phyloP scores from a whole-genome alignment of 495 filamentous ascomycete species.

The Xylaria telfairii region DNA sequence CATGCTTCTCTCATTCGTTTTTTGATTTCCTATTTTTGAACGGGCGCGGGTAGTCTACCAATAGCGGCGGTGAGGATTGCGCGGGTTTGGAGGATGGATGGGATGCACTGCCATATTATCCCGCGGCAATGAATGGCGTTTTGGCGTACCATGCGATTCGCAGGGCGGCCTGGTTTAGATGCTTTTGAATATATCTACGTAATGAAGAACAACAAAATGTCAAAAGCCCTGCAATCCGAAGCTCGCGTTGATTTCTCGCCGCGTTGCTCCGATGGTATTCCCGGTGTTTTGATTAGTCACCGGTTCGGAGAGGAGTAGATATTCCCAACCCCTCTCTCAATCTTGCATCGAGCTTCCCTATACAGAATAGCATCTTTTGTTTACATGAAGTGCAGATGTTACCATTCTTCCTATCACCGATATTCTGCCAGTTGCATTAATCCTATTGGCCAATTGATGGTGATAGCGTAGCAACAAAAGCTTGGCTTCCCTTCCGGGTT shows the following conservation, averaged over 20 bases:
- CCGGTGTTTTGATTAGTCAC: background rate
- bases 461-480: constrained; percentile 1
- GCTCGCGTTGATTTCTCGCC: background rate
- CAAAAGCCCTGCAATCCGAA: background rate
- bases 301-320: background rate
- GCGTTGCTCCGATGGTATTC: background rate
- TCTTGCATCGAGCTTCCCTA: constrained; percentile 18
- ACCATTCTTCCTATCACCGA: constrained; percentile 3
- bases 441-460: constrained; percentile 11
- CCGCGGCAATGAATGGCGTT: constrained; percentile 7
- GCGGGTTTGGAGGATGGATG: background rate
- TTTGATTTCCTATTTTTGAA: background rate
- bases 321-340: constrained; percentile 15
- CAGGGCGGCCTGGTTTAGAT: background rate
- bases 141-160: background rate
- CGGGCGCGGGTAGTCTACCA: background rate
- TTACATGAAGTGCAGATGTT: background rate
- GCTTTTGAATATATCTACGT: background rate
- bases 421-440: background rate
- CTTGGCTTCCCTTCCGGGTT: constrained; percentile 21
- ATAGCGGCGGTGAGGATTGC: background rate
- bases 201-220: background rate
- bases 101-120: constrained; percentile 5
- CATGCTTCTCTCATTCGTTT: background rate
- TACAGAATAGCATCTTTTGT: constrained; percentile 10